These are phyloP conservation scores for Heritiera fomes DNA, from an alignment of 345 rosid genomes.

Conservation along the genomic window DNA sequence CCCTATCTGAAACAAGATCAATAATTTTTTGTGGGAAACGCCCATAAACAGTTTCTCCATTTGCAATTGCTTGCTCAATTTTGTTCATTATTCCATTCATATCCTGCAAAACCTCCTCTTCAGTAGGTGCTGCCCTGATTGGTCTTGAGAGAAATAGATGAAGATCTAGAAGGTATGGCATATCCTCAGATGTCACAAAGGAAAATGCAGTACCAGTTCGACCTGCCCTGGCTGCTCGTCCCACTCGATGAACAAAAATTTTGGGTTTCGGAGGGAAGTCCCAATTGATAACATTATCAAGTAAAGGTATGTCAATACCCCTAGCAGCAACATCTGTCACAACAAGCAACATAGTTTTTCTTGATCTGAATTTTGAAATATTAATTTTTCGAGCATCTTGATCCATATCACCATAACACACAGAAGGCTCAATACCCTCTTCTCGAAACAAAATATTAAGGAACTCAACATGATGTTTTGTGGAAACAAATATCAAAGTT, in stretches of 20 bases:
- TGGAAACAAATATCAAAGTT: slow-evolving; percentile 89
- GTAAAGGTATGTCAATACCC: slow-evolving; percentile 95
- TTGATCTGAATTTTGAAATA: slow-evolving; percentile 79
- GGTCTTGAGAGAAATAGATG: slow-evolving; percentile 93
- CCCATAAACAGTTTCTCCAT: slow-evolving; percentile 88
- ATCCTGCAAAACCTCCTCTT: slow-evolving; percentile 86
- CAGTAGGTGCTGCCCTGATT: slow-evolving; percentile 82
- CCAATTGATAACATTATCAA: slow-evolving; percentile 97
- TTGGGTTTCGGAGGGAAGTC: slow-evolving; percentile 96
- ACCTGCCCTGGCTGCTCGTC: slow-evolving; percentile 96
- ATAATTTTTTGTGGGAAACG: slow-evolving; percentile 84
- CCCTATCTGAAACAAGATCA: slow-evolving; percentile 81
- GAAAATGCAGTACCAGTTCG: slow-evolving; percentile 90
- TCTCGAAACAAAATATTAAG: slow-evolving; percentile 69
- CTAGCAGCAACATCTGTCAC: slow-evolving; percentile 98
- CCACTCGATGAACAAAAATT: slow-evolving; percentile 94
- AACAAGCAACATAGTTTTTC: slow-evolving; percentile 82
- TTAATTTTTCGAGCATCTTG: slow-evolving; percentile 95
- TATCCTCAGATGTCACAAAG: slow-evolving; percentile 84
- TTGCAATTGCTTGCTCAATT: slow-evolving; percentile 72
- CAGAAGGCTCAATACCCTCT: slow-evolving; percentile 86
- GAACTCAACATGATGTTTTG: slow-evolving; percentile 97
- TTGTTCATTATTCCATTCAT: slow-evolving; percentile 68
- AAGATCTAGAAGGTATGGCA: slow-evolving; percentile 88
- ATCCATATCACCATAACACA: slow-evolving; percentile 98